Evolutionary conservation across 306 rosid species (phyloP).

Genomic region (Quercus dentata): DNA sequence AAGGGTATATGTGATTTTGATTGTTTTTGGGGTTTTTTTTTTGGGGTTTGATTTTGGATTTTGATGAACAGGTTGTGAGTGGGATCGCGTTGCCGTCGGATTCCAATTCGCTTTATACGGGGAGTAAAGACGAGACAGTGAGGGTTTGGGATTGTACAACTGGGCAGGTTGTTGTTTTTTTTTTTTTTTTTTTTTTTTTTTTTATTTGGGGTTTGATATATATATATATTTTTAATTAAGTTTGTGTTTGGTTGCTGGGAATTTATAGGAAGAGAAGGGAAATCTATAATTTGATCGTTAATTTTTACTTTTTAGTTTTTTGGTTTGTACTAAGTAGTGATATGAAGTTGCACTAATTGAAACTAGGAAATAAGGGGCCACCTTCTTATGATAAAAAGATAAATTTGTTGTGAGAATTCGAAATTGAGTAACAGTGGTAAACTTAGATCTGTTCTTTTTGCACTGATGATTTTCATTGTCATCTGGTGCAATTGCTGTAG

Average conservation of each 20-base stretch:
- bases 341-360: not conserved
- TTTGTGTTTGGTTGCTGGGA: conserved; percentile 1
- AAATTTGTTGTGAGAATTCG: not conserved
- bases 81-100: conserved; percentile 91
- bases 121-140: conserved; percentile 83
- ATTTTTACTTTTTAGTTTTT: not conserved
- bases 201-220: not conserved
- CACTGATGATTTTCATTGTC: too few species aligned
- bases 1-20: not conserved
- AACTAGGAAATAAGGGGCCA: not conserved
- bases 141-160: conserved; percentile 95
- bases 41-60: conserved; percentile 17
- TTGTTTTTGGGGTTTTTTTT: not conserved
- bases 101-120: conserved; percentile 90
- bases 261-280: not conserved
- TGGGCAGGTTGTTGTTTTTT: conserved; percentile 67
- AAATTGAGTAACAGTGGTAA: not conserved
- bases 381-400: not conserved
- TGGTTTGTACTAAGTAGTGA: not conserved
- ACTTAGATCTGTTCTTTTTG: not conserved
- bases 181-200: not conserved
- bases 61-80: conserved; percentile 61
- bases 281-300: not conserved
- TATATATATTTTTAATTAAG: not conserved
- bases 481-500: too few species aligned